Percentiles rank a stretch among this genome's conserved stretches.
Evolutionary conservation across 2,329 filamentous ascomycete genomes (phyloP).

Genomic region (Diaporthe capsici): DNA sequence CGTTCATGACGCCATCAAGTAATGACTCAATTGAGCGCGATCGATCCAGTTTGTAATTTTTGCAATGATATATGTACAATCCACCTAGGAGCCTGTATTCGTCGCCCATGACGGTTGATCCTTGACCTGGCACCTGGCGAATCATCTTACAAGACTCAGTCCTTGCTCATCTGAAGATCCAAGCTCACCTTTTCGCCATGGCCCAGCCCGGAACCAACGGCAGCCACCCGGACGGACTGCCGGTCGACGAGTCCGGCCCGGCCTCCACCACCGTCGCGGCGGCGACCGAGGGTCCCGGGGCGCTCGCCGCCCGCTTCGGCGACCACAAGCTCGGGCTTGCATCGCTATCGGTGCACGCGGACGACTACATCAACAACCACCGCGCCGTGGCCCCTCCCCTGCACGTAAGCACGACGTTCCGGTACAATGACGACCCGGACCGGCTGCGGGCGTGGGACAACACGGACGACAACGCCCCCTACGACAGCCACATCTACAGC

Average conservation of each 20-base stretch:
- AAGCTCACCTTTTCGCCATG: neutral
- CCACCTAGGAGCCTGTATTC: neutral
- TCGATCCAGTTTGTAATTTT: no score
- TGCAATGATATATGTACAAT: neutral
- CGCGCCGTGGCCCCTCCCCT: slow-evolving; percentile 89
- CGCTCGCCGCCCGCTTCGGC: slow-evolving; percentile 50
- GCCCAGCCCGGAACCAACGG: slow-evolving; percentile 15
- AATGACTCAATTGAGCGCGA: neutral
- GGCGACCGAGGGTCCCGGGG: slow-evolving; percentile 43
- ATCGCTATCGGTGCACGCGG: slow-evolving; percentile 84
- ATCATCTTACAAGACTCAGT: no score
- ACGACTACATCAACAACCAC: slow-evolving; percentile 81
- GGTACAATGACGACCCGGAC: slow-evolving; percentile 81
- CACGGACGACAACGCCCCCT: slow-evolving; percentile 63
- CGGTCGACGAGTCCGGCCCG: slow-evolving; percentile 33
- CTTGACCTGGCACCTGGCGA: neutral
- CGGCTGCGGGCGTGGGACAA: slow-evolving; percentile 69
- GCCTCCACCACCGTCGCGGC: slow-evolving; percentile 13
- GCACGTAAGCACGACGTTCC: slow-evolving; percentile 92
- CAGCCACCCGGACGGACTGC: slow-evolving; percentile 31
- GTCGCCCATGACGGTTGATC: no score
- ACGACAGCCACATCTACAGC: slow-evolving; percentile 85
- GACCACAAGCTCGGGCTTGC: slow-evolving; percentile 67
- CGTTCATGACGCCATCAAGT: slow-evolving; percentile 21
- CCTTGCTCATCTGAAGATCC: neutral